These are phyloP conservation scores for Globisporangium lucens DNA, from an alignment of 352 stramenopile species.

Conservation along the genomic window DNA sequence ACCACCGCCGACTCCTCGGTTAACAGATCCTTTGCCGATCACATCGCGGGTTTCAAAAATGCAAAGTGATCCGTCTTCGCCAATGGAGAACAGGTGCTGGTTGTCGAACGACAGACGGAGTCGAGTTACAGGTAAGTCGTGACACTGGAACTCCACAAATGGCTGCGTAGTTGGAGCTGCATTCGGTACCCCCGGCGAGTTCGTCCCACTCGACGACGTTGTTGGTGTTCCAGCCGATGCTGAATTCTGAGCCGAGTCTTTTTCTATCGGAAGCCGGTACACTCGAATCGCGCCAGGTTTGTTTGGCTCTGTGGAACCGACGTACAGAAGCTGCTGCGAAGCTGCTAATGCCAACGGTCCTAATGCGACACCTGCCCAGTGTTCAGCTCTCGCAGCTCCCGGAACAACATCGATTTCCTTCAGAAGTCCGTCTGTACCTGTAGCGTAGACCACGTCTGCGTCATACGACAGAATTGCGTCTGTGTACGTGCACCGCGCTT, in stretches of 20 bases:
- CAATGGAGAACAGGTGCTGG: constrained; percentile 90
- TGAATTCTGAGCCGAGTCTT: constrained; percentile 28
- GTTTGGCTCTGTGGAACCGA: constrained; percentile 71
- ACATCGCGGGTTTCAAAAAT: constrained; percentile 88
- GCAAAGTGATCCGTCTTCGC: constrained; percentile 89
- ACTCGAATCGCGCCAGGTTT: constrained; percentile 65
- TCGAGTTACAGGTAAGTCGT: constrained; percentile 72
- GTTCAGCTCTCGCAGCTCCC: constrained; percentile 49
- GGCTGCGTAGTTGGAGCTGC: constrained; percentile 17
- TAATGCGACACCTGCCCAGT: constrained; percentile 50
- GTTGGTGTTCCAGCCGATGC: constrained; percentile 12
- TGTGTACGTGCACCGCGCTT: constrained; percentile 71
- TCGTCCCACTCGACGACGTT: constrained; percentile 11
- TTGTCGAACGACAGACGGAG: constrained; percentile 86
- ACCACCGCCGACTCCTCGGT: constrained; percentile 20
- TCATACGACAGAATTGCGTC: constrained; percentile 61
- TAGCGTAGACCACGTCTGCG: constrained; percentile 80
- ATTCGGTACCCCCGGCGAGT: constrained; percentile 20
- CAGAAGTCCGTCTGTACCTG: constrained; percentile 87
- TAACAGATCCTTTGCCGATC: constrained; percentile 38
- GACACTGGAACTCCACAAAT: constrained; percentile 74
- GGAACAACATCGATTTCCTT: constrained; percentile 87
- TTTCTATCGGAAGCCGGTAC: constrained; percentile 70
- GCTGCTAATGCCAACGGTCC: constrained; percentile 81
- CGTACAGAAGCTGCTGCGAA: constrained; percentile 90